phyloP scores from a whole-genome alignment of 1,139 yeast species.

The Lodderomyces margitis region DNA sequence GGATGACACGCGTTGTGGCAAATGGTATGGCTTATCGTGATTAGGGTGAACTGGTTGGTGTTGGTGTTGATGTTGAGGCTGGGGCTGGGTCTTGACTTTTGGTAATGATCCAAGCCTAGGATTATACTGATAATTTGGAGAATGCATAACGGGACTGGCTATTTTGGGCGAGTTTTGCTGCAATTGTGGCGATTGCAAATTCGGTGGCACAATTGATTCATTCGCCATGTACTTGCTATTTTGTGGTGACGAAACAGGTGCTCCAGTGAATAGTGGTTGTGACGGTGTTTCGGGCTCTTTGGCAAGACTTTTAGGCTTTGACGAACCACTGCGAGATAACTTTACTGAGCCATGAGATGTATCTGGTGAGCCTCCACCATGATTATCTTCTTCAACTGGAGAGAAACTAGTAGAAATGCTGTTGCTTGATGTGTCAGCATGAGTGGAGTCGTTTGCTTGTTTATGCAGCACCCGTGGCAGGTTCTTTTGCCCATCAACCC shows the following conservation, averaged over 20 bases:
- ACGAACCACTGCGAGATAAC: neutral
- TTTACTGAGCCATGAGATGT: slow-evolving; percentile 7
- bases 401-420: neutral
- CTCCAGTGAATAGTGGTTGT: neutral
- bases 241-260: neutral
- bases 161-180: neutral
- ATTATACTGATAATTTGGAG: neutral
- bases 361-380: slow-evolving; percentile 5
- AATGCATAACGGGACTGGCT: neutral
- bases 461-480: neutral
- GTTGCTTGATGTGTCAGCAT: neutral
- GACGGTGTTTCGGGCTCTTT: neutral
- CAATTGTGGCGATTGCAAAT: neutral
- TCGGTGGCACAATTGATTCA: neutral
- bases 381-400: neutral
- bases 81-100: neutral
- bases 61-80: slow-evolving; percentile 2
- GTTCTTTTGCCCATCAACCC: neutral
- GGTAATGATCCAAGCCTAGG: neutral
- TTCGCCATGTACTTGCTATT: neutral
- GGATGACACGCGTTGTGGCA: slow-evolving; percentile 1
- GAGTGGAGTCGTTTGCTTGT: neutral
- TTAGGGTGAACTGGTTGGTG: slow-evolving; percentile 2
- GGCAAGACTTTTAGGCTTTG: too few species aligned
- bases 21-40: slow-evolving; percentile 8